Base-by-base conservation (phyloP, 176 grass and related monocot species). In the Metroxylon sagu region DNA sequence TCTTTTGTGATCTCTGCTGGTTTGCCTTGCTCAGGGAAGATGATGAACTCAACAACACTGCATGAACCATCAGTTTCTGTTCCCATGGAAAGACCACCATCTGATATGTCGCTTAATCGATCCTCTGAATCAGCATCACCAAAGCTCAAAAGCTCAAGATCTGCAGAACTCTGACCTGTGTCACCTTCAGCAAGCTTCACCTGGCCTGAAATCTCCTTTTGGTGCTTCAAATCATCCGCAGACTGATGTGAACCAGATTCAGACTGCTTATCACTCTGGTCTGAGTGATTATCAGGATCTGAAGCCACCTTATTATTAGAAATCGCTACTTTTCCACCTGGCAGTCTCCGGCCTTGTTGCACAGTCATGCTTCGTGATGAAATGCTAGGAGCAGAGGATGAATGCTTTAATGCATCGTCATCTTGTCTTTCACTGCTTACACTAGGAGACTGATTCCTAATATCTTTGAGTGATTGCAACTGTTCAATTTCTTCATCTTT, bases 401-500 rank as follows among this genome's bases (percentile, higher is more conserved):
- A 78, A 26, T 77, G 65, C 57, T 54, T 83, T 26, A 70, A 62
- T 55, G 67, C 48, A 56, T 48, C 49, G 3, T 25, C 61, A 14
- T 58, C 63, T 64, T 72, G 74, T 77, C 19, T 85, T 17, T 85
- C 75, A 59, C 25, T 73, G 28, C 59, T 43, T 73, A 57, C 60
- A 65, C 62, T 61, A 29, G 35, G 35, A 39, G 66, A 80, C 82
- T 77, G 86, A 30, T 60, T 60, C 28, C 31, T 60, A n/a, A 30
- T 30, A 35, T 60, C 58, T 60, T 75, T 83, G 25, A 67, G 55
- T 57, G 78, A 54, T 62, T 88, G 84, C 29, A 94, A 27, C 26
- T 70, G 71, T 21, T 88, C 84, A 0, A 94, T 94, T 71, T 94
- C 84, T 0, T 82, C 80, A 16, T 94, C 89, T 77, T 94, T 94